Conservation (phyloP, 805 yeast species). For the Starmera quercuum region DNA sequence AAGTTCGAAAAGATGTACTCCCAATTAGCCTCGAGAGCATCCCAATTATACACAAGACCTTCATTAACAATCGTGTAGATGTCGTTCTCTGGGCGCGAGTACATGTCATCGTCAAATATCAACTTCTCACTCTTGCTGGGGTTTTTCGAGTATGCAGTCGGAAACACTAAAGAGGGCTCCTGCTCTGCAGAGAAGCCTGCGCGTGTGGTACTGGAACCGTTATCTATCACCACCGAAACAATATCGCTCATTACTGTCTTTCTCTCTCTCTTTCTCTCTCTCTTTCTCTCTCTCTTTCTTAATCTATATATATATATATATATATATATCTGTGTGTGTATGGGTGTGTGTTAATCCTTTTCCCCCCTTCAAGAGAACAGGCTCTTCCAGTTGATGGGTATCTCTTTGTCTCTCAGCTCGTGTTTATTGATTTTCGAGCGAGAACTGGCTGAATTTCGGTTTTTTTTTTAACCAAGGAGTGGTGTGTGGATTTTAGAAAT, state of each 20-base stretch:
- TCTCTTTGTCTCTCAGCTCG: no score
- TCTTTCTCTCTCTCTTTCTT: not conserved
- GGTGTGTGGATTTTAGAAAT: no score
- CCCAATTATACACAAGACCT: constrained; percentile 69
- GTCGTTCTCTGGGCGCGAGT: constrained; percentile 19
- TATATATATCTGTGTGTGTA: no score
- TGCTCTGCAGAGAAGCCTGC: constrained; percentile 68
- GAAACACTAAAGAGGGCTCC: constrained; percentile 49
- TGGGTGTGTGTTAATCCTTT: no score
- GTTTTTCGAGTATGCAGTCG: constrained; percentile 44
- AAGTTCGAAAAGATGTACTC: constrained; percentile 47
- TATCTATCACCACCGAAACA: constrained; percentile 65
- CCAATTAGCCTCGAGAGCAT: constrained; percentile 62
- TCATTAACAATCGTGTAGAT: constrained; percentile 51
- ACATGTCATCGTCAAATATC: constrained; percentile 42
- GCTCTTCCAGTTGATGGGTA: no score
- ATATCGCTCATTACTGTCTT: constrained; percentile 13
- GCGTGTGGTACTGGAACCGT: constrained; percentile 54
- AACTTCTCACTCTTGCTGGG: constrained; percentile 18
- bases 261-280: not conserved
- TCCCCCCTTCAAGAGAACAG: no score
- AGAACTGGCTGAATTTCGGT: no score
- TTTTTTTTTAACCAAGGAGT: no score
- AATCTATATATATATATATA: no score
- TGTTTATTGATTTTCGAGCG: no score